Base-by-base conservation (phyloP, 768 basidiomycete genomes). In the Auricularia sp. region DNA sequence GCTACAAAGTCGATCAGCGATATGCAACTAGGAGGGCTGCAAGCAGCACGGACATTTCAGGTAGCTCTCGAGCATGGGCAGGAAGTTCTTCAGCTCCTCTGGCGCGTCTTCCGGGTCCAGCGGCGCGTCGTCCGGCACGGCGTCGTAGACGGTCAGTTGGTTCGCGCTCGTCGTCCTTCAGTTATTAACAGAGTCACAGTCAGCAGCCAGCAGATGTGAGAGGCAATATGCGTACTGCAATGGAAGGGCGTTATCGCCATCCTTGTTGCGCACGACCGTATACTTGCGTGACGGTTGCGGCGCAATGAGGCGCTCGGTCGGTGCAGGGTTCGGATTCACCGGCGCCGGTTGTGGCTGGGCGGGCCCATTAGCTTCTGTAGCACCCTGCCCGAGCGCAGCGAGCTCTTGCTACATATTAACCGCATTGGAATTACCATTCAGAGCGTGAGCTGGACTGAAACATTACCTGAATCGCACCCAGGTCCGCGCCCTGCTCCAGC, bases 51-150 rank as follows among this genome's bases (percentile, higher is more conserved):
- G 66, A 89, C 90, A 67, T 66, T 75, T 85, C 62, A 85, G 79
- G 73, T 91, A 92, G 66, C 90, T 87, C 65, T 84, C 82, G n/a
- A 92, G 74, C 78, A 92, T 78, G 0, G 90, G 86, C 56, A 89
- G 65, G 70, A 92, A 91, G 63, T 88, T 89, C 63, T 86, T 89
- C 77, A 91, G 83, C 68, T 91, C 87, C 4, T 77, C 64, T 8
- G 70, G 65, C 39, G 64, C 67, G n/a, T 61, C 56, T 21, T 72
- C 73, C 51, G 36, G 29, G 43, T 62, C 62, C 34, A 34, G 16
- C 10, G 75, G 68, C 44, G 80, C 34, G 56, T 59, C 23, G 29
- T 59, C 74, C 3, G 76, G 83, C 11, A 91, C 77, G 0, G 89
- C 90, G 66, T 91, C 89, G 64, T 86, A 91, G 80, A 91, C 79